Evolutionary conservation across 495 filamentous ascomycete species (phyloP), one percentile per base, ranked within the genome.

Genomic region (Penicillium waksmanii): DNA sequence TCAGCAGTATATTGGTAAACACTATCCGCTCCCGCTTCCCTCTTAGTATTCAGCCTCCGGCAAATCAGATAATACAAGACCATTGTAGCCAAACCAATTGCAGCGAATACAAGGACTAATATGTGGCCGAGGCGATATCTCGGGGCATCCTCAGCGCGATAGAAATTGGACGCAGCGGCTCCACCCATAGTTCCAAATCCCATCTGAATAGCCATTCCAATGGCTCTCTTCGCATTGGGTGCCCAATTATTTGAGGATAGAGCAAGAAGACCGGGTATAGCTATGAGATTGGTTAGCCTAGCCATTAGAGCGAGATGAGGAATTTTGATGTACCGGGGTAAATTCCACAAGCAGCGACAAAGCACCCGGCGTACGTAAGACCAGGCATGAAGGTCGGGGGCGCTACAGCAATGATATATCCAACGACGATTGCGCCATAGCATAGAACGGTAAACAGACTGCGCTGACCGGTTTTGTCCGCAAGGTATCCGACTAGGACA

Each of bases 171-270:
- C 9, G 52, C 58, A 18, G 53, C 53, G 51, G 58, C 58, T 12
- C 60, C 60, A 49, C 38, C 61, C 31, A 63, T 44, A 19, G 51
- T 55, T 3, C 61, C 61, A 15, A 63, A 54, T 3, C 55, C 55
- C 15, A 63, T 58, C 33, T 54, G 56, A 9, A 59, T 50, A n/a
- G 61, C 61, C 34, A 63, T 54, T 21, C 61, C 61, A 34, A 58
- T 44, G 2, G 61, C 61, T 50, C 61, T 56, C 40, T 63, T 63
- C 2, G 49, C 12, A 46, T 55, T 51, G 0, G 50, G 50, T 5
- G 61, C 61, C 42, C 44, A 55, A 21, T 63, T 63, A 35, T 55
- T 59, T 15, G 51, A 53, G 5, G 53, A 55, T 12, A 53, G 27
- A 0, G 55, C 34, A 5, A 63, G 34, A 17, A 50, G 51, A 25